These are phyloP conservation scores for Amaranthus cruentus DNA, from an alignment of 148 eudicot genomes.

Conservation along the genomic window DNA sequence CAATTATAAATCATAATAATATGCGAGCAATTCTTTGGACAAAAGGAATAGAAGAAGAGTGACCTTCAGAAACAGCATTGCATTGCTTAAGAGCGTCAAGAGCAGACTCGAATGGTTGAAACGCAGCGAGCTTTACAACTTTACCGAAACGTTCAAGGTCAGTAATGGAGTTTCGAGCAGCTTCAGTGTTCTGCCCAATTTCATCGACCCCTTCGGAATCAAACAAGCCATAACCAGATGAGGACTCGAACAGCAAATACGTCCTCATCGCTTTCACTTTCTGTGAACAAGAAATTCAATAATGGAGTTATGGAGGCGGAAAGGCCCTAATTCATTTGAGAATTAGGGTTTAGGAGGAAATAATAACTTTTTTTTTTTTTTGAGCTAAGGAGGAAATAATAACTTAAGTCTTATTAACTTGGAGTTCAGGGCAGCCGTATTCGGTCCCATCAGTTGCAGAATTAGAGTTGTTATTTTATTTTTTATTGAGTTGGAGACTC, in stretches of 20 bases:
- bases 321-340: neutral
- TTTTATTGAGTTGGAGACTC: too few species aligned
- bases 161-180: slow-evolving; percentile 62
- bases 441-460: too few species aligned
- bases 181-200: slow-evolving; percentile 81
- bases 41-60: neutral
- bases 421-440: too few species aligned
- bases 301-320: neutral
- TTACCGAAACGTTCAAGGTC: slow-evolving; percentile 83
- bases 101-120: slow-evolving; percentile 77
- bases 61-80: slow-evolving; percentile 93
- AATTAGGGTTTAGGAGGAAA: slow-evolving; percentile 13
- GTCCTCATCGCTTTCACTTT: slow-evolving; percentile 40
- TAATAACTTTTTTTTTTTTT: too few species aligned
- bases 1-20: too few species aligned
- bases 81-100: slow-evolving; percentile 83
- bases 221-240: slow-evolving; percentile 70
- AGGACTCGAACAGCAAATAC: slow-evolving; percentile 58
- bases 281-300: neutral
- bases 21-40: too few species aligned
- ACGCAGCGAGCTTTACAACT: slow-evolving; percentile 72
- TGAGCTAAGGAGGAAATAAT: too few species aligned
- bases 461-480: too few species aligned
- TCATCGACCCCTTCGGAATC: slow-evolving; percentile 76
- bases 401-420: too few species aligned